These are phyloP conservation scores for Trichoderma sp. DNA, from an alignment of 2,329 filamentous ascomycete genomes.

Conservation along the genomic window DNA sequence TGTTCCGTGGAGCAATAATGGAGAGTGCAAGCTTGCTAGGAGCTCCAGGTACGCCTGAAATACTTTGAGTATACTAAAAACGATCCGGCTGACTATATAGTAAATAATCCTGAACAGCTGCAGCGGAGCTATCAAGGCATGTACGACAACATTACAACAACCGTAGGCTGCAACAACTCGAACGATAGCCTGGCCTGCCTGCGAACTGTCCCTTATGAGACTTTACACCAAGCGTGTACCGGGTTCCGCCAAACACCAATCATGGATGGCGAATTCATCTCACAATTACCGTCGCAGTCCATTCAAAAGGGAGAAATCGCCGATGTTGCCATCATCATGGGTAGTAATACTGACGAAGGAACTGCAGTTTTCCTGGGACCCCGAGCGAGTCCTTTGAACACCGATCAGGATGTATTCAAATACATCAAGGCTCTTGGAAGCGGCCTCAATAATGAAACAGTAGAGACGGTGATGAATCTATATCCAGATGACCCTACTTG, in stretches of 20 bases:
- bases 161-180: background rate
- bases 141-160: conserved; percentile 12
- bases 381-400: background rate
- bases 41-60: conserved; percentile 1
- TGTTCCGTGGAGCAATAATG: conserved; percentile 8
- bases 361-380: conserved; percentile 2
- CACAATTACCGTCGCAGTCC: conserved; percentile 6
- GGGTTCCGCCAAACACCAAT: conserved; percentile 2
- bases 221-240: background rate
- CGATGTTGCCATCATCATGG: background rate
- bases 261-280: conserved; percentile 13
- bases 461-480: background rate
- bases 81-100: background rate
- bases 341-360: conserved; percentile 3
- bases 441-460: background rate
- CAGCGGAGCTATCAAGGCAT: conserved; percentile 3
- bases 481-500: conserved; percentile 12
- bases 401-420: background rate
- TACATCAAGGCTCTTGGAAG: background rate
- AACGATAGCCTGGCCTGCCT: background rate
- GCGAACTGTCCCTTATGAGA: background rate
- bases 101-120: background rate
- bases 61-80: background rate
- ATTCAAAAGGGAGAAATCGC: conserved; percentile 11
- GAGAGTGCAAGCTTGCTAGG: conserved; percentile 6